A percentile compares a stretch with the other conserved stretches of the same genome.
phyloP scores from a whole-genome alignment of 495 filamentous ascomycete species.

The Tetracladium setigerum region DNA sequence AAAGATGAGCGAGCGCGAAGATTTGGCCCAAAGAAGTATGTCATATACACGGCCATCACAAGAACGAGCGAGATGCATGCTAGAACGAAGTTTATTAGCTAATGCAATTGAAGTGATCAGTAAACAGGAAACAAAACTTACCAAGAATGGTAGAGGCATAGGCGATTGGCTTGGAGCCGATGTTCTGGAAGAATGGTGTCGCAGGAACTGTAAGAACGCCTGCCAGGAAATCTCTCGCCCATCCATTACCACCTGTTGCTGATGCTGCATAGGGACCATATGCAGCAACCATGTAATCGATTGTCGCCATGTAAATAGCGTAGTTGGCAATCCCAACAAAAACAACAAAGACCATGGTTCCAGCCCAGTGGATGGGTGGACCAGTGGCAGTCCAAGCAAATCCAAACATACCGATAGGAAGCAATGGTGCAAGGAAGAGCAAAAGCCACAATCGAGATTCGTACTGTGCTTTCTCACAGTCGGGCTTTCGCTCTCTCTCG shows the following conservation, averaged over 20 bases:
- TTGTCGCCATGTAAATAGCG: slow-evolving; percentile 71
- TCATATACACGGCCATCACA: slow-evolving; percentile 65
- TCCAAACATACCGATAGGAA: slow-evolving; percentile 60
- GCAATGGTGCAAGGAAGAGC: slow-evolving; percentile 55
- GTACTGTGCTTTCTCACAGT: slow-evolving; percentile 52
- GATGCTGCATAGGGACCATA: slow-evolving; percentile 75
- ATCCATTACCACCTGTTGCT: slow-evolving; percentile 66
- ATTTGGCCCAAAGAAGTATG: slow-evolving; percentile 67
- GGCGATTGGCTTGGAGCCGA: slow-evolving; percentile 54
- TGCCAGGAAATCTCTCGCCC: slow-evolving; percentile 72
- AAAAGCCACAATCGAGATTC: slow-evolving; percentile 49
- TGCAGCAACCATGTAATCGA: slow-evolving; percentile 79
- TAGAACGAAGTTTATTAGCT: slow-evolving; percentile 9
- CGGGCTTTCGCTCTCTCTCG: slow-evolving; percentile 40
- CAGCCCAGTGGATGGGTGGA: slow-evolving; percentile 56
- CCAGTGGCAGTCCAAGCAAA: slow-evolving; percentile 62
- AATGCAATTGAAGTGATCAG: neutral
- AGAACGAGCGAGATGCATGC: slow-evolving; percentile 58
- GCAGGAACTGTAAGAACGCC: slow-evolving; percentile 70
- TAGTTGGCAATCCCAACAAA: slow-evolving; percentile 67
- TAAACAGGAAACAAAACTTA: slow-evolving; percentile 1
- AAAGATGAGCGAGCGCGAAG: slow-evolving; percentile 66
- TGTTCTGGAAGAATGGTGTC: slow-evolving; percentile 59
- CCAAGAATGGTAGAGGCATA: slow-evolving; percentile 65
- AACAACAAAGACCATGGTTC: slow-evolving; percentile 47